phyloP scores from a whole-genome alignment of 345 rosid genomes.

The Aethionema arabicum region DNA sequence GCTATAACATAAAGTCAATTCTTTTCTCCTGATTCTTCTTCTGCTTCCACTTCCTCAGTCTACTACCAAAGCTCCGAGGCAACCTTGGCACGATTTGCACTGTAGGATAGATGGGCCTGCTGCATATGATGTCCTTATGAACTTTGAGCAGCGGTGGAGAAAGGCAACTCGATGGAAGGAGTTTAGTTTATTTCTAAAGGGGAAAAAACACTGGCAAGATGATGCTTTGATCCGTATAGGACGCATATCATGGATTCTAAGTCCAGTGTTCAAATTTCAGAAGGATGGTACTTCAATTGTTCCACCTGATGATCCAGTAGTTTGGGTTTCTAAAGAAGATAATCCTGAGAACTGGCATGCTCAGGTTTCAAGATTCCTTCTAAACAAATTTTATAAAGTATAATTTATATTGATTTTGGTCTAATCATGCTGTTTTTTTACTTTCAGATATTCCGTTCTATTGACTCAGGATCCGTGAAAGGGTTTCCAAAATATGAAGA shows the following conservation, averaged over 20 bases:
- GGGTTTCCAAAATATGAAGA: constrained; percentile 67
- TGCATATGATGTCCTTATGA: constrained; percentile 88
- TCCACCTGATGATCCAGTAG: constrained; percentile 53
- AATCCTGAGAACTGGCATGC: constrained; percentile 80
- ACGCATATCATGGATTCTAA: constrained; percentile 90
- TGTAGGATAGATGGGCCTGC: constrained; percentile 92
- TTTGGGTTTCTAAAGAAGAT: constrained; percentile 54
- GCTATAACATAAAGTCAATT: neutral
- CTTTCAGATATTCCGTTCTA: constrained; percentile 76
- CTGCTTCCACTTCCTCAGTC: constrained; percentile 40
- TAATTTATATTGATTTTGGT: constrained; percentile 4
- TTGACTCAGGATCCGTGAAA: constrained; percentile 75
- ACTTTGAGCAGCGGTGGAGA: constrained; percentile 98
- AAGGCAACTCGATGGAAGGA: constrained; percentile 80
- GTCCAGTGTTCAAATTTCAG: constrained; percentile 46
- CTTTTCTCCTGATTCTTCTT: constrained; percentile 12
- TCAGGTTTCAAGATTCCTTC: constrained; percentile 53
- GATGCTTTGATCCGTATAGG: constrained; percentile 79
- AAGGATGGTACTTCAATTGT: constrained; percentile 46
- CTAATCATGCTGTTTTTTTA: constrained; percentile 6
- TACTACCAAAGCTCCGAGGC: constrained; percentile 77
- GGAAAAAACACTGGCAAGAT: constrained; percentile 65
- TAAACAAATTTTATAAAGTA: neutral
- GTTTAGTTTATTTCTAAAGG: constrained; percentile 58
- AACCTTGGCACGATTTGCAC: constrained; percentile 98